These are phyloP conservation scores for Phanerochaete carnosa DNA, from an alignment of 768 basidiomycete genomes.

Conservation along the genomic window DNA sequence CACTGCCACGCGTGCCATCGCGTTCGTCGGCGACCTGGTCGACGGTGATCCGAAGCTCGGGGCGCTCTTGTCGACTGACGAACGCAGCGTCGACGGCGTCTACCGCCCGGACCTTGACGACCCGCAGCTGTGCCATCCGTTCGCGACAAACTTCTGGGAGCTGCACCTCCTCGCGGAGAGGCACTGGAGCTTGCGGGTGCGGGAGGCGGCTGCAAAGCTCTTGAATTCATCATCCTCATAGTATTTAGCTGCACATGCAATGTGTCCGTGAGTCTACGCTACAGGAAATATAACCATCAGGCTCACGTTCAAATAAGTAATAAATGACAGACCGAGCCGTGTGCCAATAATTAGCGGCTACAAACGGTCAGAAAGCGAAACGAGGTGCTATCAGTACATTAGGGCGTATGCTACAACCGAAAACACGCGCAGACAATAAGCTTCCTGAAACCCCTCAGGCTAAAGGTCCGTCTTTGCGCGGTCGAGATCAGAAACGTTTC, in stretches of 20 bases:
- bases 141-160: constrained; percentile 88
- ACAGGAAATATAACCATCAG: neutral
- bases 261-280: neutral
- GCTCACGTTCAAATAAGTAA: constrained; percentile 7
- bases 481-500: neutral
- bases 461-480: constrained; percentile 1
- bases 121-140: constrained; percentile 78
- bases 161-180: constrained; percentile 55
- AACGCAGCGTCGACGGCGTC: constrained; percentile 78
- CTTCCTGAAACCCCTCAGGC: neutral
- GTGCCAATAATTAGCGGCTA: constrained; percentile 11
- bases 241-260: constrained; percentile 17
- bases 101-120: constrained; percentile 87
- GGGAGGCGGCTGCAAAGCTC: constrained; percentile 61
- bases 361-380: neutral
- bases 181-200: constrained; percentile 67
- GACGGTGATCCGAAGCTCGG: constrained; percentile 79
- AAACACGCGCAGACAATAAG: neutral
- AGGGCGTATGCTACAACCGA: constrained; percentile 11
- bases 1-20: constrained; percentile 62
- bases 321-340: neutral
- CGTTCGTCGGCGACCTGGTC: constrained; percentile 70
- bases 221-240: constrained; percentile 18
- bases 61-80: constrained; percentile 82
- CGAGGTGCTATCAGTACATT: constrained; percentile 4